Evolutionary conservation across 306 rosid genomes (phyloP).

Genomic region (Fragaria vesca): DNA sequence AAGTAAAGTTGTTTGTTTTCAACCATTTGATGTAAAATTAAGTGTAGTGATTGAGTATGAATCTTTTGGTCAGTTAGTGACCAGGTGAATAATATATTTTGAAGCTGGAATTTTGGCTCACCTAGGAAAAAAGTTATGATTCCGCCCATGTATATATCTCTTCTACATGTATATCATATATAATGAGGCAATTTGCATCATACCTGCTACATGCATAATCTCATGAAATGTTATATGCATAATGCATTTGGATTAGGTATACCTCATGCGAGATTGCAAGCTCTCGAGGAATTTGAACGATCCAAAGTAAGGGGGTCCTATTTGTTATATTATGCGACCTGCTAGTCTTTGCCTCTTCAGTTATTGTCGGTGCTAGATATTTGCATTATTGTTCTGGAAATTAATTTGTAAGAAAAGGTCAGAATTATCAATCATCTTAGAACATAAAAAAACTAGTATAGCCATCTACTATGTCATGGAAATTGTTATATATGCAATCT

Average conservation of each 20-base stretch:
- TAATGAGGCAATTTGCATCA: background rate
- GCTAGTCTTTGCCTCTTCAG: background rate
- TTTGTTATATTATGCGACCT: background rate
- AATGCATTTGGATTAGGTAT: background rate
- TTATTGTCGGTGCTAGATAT: constrained; percentile 7
- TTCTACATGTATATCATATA: no score
- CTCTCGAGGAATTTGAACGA: background rate
- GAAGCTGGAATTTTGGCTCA: no score
- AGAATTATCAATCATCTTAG: background rate
- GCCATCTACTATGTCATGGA: background rate
- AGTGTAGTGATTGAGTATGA: no score
- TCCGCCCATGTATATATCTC: no score
- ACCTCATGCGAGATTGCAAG: background rate
- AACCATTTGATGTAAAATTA: no score
- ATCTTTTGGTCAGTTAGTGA: no score
- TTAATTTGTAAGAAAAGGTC: background rate
- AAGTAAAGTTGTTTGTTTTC: no score
- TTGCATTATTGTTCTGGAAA: background rate
- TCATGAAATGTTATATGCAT: background rate
- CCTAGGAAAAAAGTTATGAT: no score
- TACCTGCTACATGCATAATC: background rate
- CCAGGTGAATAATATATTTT: no score
- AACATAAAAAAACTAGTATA: background rate
- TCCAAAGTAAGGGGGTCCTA: background rate
- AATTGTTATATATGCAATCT: background rate